phyloP scores from a whole-genome alignment of 2,329 filamentous ascomycete genomes.

The Acrodontium crateriforme region DNA sequence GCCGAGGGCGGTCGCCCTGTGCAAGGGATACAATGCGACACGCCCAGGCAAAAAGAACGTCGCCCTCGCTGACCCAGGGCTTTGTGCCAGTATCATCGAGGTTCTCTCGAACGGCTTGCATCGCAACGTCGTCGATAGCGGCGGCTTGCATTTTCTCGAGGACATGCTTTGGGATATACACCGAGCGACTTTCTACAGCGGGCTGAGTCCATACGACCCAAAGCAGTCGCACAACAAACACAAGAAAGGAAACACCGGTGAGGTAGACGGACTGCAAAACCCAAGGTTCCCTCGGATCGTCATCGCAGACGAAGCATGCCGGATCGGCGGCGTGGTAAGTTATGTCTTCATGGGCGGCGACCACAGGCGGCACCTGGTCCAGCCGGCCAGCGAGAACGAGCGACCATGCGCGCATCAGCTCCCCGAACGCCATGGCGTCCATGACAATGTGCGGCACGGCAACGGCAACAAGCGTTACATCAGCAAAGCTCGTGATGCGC shows the following conservation, averaged over 20 bases:
- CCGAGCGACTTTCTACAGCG: slow-evolving; percentile 12
- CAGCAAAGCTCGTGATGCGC: slow-evolving; percentile 35
- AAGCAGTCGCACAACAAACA: too few relatives aligned
- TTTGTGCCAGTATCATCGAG: slow-evolving; percentile 1
- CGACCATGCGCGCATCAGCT: slow-evolving; percentile 34
- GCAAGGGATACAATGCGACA: slow-evolving; percentile 13
- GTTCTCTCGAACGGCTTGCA: slow-evolving; percentile 3
- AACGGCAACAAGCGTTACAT: slow-evolving; percentile 37
- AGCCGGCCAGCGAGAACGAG: slow-evolving; percentile 31
- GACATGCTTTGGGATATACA: slow-evolving; percentile 16
- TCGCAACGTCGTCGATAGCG: not conserved
- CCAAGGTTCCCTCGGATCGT: too few relatives aligned
- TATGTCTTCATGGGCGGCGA: slow-evolving; percentile 25
- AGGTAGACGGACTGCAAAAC: too few relatives aligned
- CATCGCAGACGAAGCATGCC: not conserved
- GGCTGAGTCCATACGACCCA: not conserved
- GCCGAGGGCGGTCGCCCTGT: slow-evolving; percentile 16
- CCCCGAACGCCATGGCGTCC: slow-evolving; percentile 32
- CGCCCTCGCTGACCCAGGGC: slow-evolving; percentile 35
- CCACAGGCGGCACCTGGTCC: slow-evolving; percentile 26
- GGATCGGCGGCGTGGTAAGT: slow-evolving; percentile 17
- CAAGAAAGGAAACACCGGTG: too few relatives aligned
- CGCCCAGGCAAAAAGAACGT: slow-evolving; percentile 33
- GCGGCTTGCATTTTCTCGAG: slow-evolving; percentile 4
- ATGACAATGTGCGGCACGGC: slow-evolving; percentile 35